These are phyloP conservation scores for Sugiyamaella lignohabitans DNA, from an alignment of 805 yeast species.

Conservation along the genomic window DNA sequence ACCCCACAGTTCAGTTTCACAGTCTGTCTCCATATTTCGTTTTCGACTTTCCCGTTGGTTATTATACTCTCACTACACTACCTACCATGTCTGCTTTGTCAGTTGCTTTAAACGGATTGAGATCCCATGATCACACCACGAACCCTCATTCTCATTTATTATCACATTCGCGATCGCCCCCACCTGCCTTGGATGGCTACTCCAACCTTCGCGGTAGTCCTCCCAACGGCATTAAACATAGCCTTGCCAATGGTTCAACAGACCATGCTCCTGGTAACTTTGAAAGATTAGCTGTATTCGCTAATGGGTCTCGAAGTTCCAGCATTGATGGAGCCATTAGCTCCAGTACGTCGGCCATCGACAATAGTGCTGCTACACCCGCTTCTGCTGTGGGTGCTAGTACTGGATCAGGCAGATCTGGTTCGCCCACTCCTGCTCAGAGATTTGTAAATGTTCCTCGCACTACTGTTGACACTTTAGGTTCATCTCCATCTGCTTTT, in stretches of 20 bases:
- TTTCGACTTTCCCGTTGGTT: too few relatives aligned
- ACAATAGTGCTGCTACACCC: not conserved
- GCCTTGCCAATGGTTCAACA: not conserved
- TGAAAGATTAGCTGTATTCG: not conserved
- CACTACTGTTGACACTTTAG: slow-evolving; percentile 5
- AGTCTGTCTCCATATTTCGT: too few relatives aligned
- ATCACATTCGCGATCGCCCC: not conserved
- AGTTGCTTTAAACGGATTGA: slow-evolving; percentile 8
- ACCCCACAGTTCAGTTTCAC: too few relatives aligned
- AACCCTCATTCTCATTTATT: not conserved
- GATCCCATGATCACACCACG: not conserved
- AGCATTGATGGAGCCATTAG: not conserved
- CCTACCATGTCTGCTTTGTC: slow-evolving; percentile 10
- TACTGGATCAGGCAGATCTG: too few relatives aligned
- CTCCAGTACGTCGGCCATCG: not conserved
- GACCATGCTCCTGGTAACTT: too few relatives aligned
- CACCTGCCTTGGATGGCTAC: not conserved
- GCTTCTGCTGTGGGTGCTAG: too few relatives aligned
- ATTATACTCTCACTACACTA: too few relatives aligned
- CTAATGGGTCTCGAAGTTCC: not conserved
- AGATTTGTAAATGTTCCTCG: slow-evolving; percentile 1
- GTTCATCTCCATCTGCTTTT: not conserved
- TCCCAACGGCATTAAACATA: not conserved
- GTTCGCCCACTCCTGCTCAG: too few relatives aligned
- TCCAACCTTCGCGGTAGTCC: not conserved